Conservation (phyloP, 2,329 filamentous ascomycete genomes). For the Penicillium sp. region DNA sequence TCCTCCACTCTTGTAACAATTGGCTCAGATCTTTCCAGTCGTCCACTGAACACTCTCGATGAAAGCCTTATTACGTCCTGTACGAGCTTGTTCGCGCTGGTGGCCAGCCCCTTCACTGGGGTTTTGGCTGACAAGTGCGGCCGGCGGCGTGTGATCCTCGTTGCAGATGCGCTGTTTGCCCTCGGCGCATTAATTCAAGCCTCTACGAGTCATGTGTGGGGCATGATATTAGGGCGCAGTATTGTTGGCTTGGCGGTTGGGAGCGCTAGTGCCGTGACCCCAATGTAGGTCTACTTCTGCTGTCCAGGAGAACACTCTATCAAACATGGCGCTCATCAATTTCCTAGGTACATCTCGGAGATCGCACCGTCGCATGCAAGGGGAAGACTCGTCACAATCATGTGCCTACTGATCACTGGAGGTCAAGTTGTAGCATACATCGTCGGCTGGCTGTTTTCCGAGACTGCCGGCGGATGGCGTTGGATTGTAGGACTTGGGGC, state of each 20-base stretch:
- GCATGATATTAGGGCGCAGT: constrained; percentile 48
- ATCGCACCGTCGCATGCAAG: constrained; percentile 72
- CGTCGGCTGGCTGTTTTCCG: constrained; percentile 71
- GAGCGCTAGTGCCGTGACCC: constrained; percentile 69
- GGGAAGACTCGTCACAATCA: constrained; percentile 77
- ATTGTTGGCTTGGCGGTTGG: constrained; percentile 50
- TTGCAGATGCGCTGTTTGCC: constrained; percentile 47
- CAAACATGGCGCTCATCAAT: background rate
- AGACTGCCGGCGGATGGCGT: constrained; percentile 68
- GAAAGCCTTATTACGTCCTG: constrained; percentile 59
- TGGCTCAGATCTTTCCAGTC: constrained; percentile 51
- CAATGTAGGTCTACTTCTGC: constrained; percentile 52
- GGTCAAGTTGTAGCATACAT: constrained; percentile 89
- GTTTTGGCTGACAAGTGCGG: constrained; percentile 51
- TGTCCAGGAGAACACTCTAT: background rate
- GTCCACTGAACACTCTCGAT: constrained; percentile 52
- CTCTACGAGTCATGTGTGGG: constrained; percentile 39
- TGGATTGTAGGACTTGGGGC: constrained; percentile 90
- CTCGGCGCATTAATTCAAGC: constrained; percentile 47
- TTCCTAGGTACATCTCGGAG: constrained; percentile 72
- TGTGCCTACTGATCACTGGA: constrained; percentile 77
- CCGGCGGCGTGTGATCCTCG: constrained; percentile 48
- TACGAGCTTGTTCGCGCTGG: constrained; percentile 57
- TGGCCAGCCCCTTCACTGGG: constrained; percentile 56
- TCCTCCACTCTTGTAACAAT: constrained; percentile 60